Base-by-base conservation (phyloP, 352 stramenopile species). In the Phytophthora rubi region DNA sequence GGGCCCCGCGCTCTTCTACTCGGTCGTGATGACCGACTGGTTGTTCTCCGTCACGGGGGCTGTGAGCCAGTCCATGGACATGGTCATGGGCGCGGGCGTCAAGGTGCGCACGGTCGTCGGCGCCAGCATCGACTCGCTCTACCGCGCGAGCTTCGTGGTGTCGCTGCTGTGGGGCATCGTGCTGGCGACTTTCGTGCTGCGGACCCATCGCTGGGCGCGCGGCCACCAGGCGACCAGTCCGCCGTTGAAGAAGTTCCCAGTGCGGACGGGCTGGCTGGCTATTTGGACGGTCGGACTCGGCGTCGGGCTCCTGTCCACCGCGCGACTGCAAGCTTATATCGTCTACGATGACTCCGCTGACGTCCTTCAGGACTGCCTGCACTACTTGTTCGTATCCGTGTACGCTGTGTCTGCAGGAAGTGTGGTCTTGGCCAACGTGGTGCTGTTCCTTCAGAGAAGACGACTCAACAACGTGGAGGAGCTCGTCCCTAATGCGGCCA, bases 1-100 rank as follows among this genome's bases (percentile, higher is more conserved):
- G n/a, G 70, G 83, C 9, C 77, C 75, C 30, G 81, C 81, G 39
- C 79, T 91, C 35, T 89, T 82, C 61, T 84, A 83, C 62, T 83
- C 75, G 23, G 73, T 87, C 44, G 66, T 87, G 7, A 79, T 89
- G 57, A 81, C 80, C 8, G 83, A 91, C 73, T 83, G 77, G 75
- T 62, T 88, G 21, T 86, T 91, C 56, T 75, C 76, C 4, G 70
- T 75, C 33, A 65, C 76, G n/a, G 81, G 81, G 3, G 78, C 85
- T 3, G 59, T 89, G 52, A 83, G 79, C 59, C 75, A 88, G 45
- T 81, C 83, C 4, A 79, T 87, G 64, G 63, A 86, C 52, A 72
- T 91, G 61, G 79, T 84, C 51, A 81, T 88, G 69, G 77, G 79
- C 23, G 67, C 74, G 21, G 49, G 55, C 6, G 66, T 74, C 9